phyloP scores from a whole-genome alignment of 306 rosid species.

The Alnus glutinosa region DNA sequence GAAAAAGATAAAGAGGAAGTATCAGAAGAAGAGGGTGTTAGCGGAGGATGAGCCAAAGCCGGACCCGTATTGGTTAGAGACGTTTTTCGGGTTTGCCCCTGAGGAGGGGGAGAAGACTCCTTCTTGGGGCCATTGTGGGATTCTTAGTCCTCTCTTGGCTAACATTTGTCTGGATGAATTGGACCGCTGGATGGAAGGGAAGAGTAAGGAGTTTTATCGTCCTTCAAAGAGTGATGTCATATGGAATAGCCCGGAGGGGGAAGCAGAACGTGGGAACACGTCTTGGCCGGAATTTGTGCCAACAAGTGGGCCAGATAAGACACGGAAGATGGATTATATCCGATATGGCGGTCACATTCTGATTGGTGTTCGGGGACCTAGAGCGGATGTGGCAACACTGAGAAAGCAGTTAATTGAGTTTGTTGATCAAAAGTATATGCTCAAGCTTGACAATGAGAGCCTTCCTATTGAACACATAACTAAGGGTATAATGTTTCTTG shows the following conservation, averaged over 20 bases:
- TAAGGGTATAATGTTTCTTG: slow-evolving; percentile 94
- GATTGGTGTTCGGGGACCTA: slow-evolving; percentile 87
- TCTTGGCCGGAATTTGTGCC: slow-evolving; percentile 99
- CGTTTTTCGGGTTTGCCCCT: slow-evolving; percentile 87
- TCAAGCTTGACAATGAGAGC: slow-evolving; percentile 89
- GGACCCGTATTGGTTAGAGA: slow-evolving; percentile 92
- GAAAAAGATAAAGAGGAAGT: slow-evolving; percentile 75
- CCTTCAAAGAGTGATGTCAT: slow-evolving; percentile 97
- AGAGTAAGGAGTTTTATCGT: slow-evolving; percentile 73
- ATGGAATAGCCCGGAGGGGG: slow-evolving; percentile 84
- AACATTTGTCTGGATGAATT: slow-evolving; percentile 83
- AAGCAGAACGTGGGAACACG: slow-evolving; percentile 86
- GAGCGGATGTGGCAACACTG: slow-evolving; percentile 80
- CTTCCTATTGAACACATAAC: slow-evolving; percentile 97
- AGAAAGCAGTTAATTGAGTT: slow-evolving; percentile 90
- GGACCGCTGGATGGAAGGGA: slow-evolving; percentile 94
- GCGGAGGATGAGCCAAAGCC: slow-evolving; percentile 98
- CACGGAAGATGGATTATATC: slow-evolving; percentile 86
- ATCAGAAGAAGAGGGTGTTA: slow-evolving; percentile 89
- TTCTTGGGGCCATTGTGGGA: slow-evolving; percentile 92
- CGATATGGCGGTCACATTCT: slow-evolving; percentile 88
- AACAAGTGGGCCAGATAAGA: slow-evolving; percentile 96
- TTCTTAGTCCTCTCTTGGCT: slow-evolving; percentile 79
- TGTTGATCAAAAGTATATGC: slow-evolving; percentile 86
- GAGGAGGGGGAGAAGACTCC: slow-evolving; percentile 88